Evolutionary conservation across 2,329 filamentous ascomycete genomes (phyloP).

Genomic region (Tolypocladium endophyticum): DNA sequence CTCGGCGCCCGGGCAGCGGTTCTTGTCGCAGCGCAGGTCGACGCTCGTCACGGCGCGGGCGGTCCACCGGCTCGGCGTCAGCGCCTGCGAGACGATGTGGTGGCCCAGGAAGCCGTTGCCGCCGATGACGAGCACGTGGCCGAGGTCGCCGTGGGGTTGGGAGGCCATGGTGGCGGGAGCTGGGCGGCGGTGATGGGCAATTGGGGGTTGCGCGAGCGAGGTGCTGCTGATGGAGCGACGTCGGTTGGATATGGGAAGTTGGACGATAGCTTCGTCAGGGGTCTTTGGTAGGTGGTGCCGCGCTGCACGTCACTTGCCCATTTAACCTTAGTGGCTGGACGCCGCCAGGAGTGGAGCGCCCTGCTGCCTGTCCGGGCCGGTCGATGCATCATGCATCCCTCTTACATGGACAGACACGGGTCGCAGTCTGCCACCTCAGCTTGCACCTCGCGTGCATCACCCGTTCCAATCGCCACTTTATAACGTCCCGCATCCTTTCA

Average conservation of each 20-base stretch:
- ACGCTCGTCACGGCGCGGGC: constrained; percentile 54
- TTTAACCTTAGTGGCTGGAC: background rate
- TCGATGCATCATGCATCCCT: background rate
- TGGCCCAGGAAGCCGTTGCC: constrained; percentile 79
- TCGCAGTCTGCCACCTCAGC: background rate
- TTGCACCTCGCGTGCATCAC: background rate
- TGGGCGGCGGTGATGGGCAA: background rate
- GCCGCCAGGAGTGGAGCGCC: background rate
- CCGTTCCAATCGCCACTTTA: background rate
- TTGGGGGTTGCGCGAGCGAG: background rate
- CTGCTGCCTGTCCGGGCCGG: background rate
- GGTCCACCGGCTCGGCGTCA: constrained; percentile 34
- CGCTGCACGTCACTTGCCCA: background rate
- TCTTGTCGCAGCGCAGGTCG: constrained; percentile 60
- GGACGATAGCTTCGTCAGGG: background rate
- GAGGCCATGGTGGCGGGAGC: background rate
- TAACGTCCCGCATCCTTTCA: background rate
- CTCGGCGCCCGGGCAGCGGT: constrained; percentile 47
- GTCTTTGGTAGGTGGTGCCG: background rate
- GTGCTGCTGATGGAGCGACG: background rate
- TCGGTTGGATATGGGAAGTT: background rate
- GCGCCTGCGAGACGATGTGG: constrained; percentile 66
- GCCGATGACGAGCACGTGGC: constrained; percentile 67
- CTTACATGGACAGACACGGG: too few species aligned
- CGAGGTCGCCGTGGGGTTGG: constrained; percentile 35